These are phyloP conservation scores for Trichoderma virens DNA, from an alignment of 495 filamentous ascomycete species.

Conservation along the genomic window DNA sequence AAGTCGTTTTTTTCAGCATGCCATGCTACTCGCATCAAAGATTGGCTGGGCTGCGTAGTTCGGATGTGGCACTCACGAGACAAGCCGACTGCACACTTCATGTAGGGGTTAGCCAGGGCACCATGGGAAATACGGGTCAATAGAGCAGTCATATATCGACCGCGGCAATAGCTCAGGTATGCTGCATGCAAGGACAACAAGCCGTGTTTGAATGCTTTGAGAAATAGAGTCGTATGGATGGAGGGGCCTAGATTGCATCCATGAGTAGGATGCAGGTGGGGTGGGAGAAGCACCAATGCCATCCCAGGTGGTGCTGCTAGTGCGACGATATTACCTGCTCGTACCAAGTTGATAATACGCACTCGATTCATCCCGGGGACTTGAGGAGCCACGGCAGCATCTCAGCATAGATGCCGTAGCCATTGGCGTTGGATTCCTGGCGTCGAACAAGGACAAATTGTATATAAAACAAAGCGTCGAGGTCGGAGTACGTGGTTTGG, in stretches of 20 bases:
- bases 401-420: background rate
- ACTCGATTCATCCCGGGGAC: background rate
- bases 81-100: background rate
- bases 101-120: background rate
- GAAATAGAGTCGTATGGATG: background rate
- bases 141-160: background rate
- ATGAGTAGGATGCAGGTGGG: background rate
- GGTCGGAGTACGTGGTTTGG: too few species aligned
- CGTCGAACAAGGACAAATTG: too few species aligned
- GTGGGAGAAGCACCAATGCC: background rate
- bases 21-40: background rate
- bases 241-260: background rate
- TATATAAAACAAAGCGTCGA: too few species aligned
- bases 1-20: background rate
- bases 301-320: background rate
- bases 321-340: background rate
- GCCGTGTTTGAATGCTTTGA: background rate
- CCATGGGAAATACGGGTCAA: background rate
- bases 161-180: background rate
- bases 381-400: background rate
- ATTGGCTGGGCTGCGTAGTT: background rate
- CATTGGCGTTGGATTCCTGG: too few species aligned
- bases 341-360: background rate
- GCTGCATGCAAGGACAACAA: constrained; percentile 2
- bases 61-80: background rate